These are phyloP conservation scores for Venturia aucupariae DNA, from an alignment of 2,329 filamentous ascomycete species.

Conservation along the genomic window DNA sequence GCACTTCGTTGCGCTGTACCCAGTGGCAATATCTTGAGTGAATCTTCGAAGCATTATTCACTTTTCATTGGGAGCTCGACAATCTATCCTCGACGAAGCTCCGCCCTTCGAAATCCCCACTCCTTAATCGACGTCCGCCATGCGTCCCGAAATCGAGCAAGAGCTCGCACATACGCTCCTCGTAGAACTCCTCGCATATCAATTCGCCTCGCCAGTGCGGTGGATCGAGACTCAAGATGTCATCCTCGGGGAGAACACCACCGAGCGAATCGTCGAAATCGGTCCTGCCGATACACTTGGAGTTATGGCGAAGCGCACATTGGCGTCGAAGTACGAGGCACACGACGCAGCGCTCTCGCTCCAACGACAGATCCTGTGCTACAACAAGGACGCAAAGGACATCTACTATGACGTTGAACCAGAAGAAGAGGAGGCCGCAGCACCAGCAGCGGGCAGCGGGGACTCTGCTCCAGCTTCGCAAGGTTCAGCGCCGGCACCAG, in stretches of 20 bases:
- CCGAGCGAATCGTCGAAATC: constrained; percentile 95
- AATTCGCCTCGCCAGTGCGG: constrained; percentile 96
- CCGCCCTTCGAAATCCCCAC: constrained; percentile 2
- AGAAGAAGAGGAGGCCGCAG: constrained; percentile 66
- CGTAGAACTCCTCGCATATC: constrained; percentile 96
- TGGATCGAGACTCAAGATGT: constrained; percentile 99
- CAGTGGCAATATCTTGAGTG: neutral
- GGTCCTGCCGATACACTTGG: constrained; percentile 94
- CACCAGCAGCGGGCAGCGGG: constrained; percentile 43
- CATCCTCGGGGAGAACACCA: constrained; percentile 89
- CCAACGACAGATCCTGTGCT: constrained; percentile 95
- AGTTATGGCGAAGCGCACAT: constrained; percentile 92
- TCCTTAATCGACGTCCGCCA: constrained; percentile 38
- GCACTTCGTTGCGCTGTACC: neutral
- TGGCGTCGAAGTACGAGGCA: constrained; percentile 96
- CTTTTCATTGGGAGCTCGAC: constrained; percentile 7
- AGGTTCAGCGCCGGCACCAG: constrained; percentile 36
- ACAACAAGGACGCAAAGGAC: constrained; percentile 98
- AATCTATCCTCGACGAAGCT: neutral
- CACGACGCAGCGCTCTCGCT: constrained; percentile 96
- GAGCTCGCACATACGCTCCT: constrained; percentile 97
- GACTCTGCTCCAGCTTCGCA: constrained; percentile 43
- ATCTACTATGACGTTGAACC: constrained; percentile 99
- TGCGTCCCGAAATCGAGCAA: constrained; percentile 98
- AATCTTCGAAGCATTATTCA: neutral